These are phyloP conservation scores for Dictyostelium purpureum DNA, from an alignment of 78 protist genomes.

Conservation along the genomic window DNA sequence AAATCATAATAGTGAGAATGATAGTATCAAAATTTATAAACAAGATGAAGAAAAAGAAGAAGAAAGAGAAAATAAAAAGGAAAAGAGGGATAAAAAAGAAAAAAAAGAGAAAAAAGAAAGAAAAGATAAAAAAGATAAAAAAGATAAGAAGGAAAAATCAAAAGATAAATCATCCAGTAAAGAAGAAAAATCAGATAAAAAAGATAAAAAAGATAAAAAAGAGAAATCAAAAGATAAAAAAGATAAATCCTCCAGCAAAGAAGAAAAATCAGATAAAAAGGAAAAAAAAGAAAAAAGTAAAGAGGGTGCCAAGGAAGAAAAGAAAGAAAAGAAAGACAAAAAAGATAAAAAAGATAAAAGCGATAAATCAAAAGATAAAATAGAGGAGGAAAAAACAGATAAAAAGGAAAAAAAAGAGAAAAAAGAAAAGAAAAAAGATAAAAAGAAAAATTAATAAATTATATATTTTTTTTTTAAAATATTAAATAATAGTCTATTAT, in stretches of 20 bases:
- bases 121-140: background rate
- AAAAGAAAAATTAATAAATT: background rate
- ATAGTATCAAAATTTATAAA: background rate
- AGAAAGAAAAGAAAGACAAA: background rate
- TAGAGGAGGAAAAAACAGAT: background rate
- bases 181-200: background rate
- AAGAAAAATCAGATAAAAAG: background rate
- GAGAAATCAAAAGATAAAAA: background rate
- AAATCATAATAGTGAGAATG: background rate
- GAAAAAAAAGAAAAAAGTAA: background rate
- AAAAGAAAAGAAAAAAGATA: background rate
- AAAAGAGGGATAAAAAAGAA: background rate
- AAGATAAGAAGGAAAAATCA: background rate
- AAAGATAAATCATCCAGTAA: background rate
- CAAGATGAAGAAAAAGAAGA: too few species aligned
- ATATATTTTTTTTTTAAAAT: background rate
- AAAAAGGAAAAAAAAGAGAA: background rate
- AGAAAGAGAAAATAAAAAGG: background rate
- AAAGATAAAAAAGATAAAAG: background rate
- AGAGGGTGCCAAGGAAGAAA: background rate
- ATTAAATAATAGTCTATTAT: background rate
- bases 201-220: slow-evolving; percentile 6
- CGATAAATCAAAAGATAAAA: too few species aligned
- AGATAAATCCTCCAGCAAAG: background rate
- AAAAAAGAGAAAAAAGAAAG: background rate